phyloP scores from a whole-genome alignment of 2,329 filamentous ascomycete genomes.

The Tolypocladium ophioglossoides region DNA sequence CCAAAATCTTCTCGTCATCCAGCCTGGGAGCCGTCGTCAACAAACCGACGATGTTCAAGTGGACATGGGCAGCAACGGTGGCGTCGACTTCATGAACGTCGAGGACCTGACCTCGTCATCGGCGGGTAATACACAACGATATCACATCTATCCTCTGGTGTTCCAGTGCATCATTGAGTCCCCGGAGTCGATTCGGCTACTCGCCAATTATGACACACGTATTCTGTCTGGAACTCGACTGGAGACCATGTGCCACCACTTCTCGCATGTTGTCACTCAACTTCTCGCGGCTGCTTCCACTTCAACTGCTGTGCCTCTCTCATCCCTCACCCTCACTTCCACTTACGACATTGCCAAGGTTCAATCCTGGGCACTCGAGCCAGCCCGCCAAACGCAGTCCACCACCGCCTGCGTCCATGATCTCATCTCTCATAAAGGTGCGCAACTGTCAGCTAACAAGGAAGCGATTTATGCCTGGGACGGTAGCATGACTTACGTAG shows the following conservation, averaged over 20 bases:
- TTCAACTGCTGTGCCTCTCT: background rate
- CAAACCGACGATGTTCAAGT: background rate
- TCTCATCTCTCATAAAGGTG: slow-evolving; percentile 3
- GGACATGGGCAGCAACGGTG: background rate
- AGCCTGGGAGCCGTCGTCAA: background rate
- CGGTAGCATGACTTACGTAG: slow-evolving; percentile 4
- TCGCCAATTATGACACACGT: background rate
- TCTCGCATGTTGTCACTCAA: slow-evolving; percentile 2
- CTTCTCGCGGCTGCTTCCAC: background rate
- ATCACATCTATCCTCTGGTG: background rate
- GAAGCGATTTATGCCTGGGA: slow-evolving; percentile 6
- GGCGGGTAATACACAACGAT: background rate
- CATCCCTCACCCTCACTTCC: background rate
- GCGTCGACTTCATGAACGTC: background rate
- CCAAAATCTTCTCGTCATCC: background rate
- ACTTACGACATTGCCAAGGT: background rate
- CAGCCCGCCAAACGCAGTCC: background rate
- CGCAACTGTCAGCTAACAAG: background rate
- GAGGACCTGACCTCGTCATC: background rate
- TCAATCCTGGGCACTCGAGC: background rate
- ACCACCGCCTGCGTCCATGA: slow-evolving; percentile 14
- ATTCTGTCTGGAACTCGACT: background rate
- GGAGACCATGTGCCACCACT: slow-evolving; percentile 1
- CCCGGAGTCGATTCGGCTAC: background rate
- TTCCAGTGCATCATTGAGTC: slow-evolving; percentile 1